Conservation (phyloP, 257 asterid species). For the Gynochthodes officinalis region DNA sequence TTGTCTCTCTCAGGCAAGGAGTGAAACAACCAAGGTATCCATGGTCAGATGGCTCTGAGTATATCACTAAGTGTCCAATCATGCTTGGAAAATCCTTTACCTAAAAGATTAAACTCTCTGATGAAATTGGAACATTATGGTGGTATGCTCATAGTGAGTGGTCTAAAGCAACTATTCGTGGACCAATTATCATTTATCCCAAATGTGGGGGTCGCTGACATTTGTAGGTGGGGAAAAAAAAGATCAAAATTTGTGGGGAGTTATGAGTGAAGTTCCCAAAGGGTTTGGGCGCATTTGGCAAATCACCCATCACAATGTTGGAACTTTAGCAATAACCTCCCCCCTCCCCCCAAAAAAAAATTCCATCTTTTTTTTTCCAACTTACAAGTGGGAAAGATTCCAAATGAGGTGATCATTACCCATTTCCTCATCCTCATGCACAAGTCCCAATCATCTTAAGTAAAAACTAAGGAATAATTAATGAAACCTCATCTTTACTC, state of each 20-base stretch:
- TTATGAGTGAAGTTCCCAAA: slow-evolving; percentile 18
- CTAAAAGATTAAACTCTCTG: slow-evolving; percentile 19
- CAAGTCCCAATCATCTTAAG: slow-evolving; percentile 53
- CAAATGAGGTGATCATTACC: slow-evolving; percentile 22
- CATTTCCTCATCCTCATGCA: slow-evolving; percentile 44
- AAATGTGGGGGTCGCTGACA: too few relatives aligned
- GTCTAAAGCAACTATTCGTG: slow-evolving; percentile 27
- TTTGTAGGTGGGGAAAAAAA: too few relatives aligned
- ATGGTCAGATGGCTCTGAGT: slow-evolving; percentile 37
- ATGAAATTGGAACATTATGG: slow-evolving; percentile 34
- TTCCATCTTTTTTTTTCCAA: too few relatives aligned
- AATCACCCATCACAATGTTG: too few relatives aligned
- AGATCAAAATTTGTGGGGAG: too few relatives aligned
- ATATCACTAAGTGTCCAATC: slow-evolving; percentile 30
- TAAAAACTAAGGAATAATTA: too few relatives aligned
- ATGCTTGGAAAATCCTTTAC: slow-evolving; percentile 21
- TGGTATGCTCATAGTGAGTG: slow-evolving; percentile 40
- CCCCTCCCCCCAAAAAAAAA: too few relatives aligned
- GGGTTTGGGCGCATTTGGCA: too few relatives aligned
- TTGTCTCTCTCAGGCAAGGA: slow-evolving; percentile 29
- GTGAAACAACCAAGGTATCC: slow-evolving; percentile 29
- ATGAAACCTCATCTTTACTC: too few relatives aligned
- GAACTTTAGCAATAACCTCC: too few relatives aligned
- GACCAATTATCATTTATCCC: slow-evolving; percentile 28
- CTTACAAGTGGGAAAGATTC: too few relatives aligned